These are phyloP conservation scores for Cyclospora cayetanensis DNA, from an alignment of 169 alveolate species.

Conservation along the genomic window DNA sequence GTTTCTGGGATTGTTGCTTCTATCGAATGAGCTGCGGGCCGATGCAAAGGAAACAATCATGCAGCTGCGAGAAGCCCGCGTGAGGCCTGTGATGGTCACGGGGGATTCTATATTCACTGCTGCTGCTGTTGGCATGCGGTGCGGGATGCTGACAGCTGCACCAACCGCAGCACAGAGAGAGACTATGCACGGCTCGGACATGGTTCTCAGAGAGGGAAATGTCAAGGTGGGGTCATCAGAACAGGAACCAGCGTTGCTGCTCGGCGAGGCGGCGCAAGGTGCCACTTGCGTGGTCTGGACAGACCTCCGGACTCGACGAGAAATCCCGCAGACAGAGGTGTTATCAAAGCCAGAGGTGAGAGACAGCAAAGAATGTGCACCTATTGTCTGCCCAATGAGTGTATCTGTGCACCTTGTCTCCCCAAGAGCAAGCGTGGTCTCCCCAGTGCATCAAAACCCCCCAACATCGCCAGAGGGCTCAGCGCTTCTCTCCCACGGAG, in stretches of 20 bases:
- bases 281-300: neutral
- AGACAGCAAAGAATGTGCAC: too few relatives aligned
- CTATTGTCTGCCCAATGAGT: too few relatives aligned
- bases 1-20: slow-evolving; percentile 67
- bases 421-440: too few relatives aligned
- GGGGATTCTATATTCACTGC: slow-evolving; percentile 72
- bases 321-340: neutral
- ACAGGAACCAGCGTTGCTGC: neutral
- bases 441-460: too few relatives aligned
- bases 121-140: neutral
- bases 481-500: too few relatives aligned
- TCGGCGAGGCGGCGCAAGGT: neutral
- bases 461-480: too few relatives aligned
- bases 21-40: slow-evolving; percentile 71
- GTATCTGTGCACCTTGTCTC: too few relatives aligned
- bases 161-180: neutral
- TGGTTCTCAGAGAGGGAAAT: neutral
- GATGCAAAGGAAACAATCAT: slow-evolving; percentile 66
- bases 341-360: neutral
- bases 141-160: slow-evolving; percentile 30
- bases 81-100: slow-evolving; percentile 73
- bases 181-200: neutral
- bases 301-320: neutral
- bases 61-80: slow-evolving; percentile 51
- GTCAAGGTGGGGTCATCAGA: neutral